Conservation (phyloP, 345 rosid genomes). For the Cardamine chenopodiifolia region DNA sequence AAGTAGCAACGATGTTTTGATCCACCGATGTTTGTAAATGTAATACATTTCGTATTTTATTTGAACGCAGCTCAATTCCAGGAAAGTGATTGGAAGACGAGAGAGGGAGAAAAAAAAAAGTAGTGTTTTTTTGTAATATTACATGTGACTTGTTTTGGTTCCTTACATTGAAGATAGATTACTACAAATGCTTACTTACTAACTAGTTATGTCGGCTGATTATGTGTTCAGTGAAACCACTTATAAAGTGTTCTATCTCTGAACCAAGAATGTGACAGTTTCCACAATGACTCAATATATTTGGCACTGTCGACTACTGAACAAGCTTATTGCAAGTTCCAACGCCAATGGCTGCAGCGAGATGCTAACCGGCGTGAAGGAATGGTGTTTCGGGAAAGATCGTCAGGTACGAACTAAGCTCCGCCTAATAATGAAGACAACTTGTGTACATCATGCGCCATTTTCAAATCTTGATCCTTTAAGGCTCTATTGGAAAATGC, state of each 20-base stretch:
- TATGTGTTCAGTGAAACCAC: conserved; percentile 29
- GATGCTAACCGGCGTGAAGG: conserved; percentile 98
- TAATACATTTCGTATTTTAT: no score
- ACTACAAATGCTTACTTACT: not conserved
- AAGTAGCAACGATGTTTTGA: not conserved
- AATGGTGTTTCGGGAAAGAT: conserved; percentile 73
- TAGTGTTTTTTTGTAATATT: no score
- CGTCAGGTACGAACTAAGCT: conserved; percentile 87
- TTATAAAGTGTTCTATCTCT: not conserved
- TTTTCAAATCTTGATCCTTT: conserved; percentile 76
- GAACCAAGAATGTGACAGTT: conserved; percentile 39
- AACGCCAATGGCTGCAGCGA: conserved; percentile 91
- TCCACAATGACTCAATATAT: conserved; percentile 30
- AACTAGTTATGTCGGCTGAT: conserved; percentile 41
- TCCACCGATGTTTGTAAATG: no score
- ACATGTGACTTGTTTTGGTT: conserved; percentile 11
- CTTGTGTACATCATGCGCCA: conserved; percentile 72
- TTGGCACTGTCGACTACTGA: conserved; percentile 45
- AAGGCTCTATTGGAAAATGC: conserved; percentile 82
- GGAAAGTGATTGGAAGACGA: no score
- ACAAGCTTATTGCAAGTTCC: conserved; percentile 95
- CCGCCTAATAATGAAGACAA: conserved; percentile 79
- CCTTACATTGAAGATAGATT: not conserved
- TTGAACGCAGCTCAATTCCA: no score
- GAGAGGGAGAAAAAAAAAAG: no score